Evolutionary conservation across 2,329 filamentous ascomycete species (phyloP), one percentile per base, ranked within the genome.

Genomic region (Exophiala calicioides): DNA sequence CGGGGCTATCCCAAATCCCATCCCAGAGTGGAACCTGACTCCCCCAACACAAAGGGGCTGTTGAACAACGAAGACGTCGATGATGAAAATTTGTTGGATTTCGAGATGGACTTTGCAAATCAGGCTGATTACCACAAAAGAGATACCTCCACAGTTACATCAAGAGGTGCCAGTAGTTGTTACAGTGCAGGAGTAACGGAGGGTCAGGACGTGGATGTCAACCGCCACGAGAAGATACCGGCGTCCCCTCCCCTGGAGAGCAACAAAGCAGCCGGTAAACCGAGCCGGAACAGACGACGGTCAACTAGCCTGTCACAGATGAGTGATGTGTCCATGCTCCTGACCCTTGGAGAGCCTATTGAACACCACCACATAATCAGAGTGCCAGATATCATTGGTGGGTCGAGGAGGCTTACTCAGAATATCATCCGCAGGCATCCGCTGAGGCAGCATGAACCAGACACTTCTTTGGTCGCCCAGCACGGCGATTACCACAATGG

Each of bases 241-340:
- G 35, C 38, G 23, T 24, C 16, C 24, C 18, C 13, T 21, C 20
- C 30, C 19, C 27, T 19, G 46, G 45, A 33, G 2, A 8, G n/a
- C 27, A 36, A 35, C 5, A 34, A 13, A 16, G n/a, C 20, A 35
- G 20, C 20, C 7, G 23, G 13, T 33, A 4, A 21, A 19, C 31
- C 19, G 18, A 18, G 20, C 46, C 26, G 39, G 47, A 39, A 34
- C 31, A 47, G 46, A 44, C 30, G 40, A 12, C 32, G 32, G 26
- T 37, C 43, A 40, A 27, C 10, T n/a, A 50, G 47, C 39, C 2
- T 31, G 30, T 48, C 48, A 37, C 36, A 41, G 37, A 37, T 13
- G 26, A 51, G 52, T 55, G 52, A 55, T 49, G 52, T 39, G 44
- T 55, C 52, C 44, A 52, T 49, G 52, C 40, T 55, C 26, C 44